phyloP scores from a whole-genome alignment of 2,329 filamentous ascomycete genomes.

The Phialophora expanda region DNA sequence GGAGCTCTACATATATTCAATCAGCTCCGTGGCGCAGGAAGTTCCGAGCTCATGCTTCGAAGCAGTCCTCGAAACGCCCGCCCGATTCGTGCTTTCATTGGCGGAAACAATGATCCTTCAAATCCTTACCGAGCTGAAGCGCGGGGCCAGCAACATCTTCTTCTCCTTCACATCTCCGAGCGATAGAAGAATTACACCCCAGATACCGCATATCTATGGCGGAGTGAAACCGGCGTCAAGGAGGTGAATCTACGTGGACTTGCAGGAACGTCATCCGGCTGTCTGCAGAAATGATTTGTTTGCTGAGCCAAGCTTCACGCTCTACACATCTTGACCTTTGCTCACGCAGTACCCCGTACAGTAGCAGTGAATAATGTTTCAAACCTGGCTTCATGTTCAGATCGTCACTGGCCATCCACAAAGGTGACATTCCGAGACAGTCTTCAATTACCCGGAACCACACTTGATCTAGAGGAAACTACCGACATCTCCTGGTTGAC shows the following conservation, averaged over 20 bases:
- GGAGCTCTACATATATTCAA: background rate
- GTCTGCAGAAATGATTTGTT: background rate
- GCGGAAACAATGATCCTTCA: background rate
- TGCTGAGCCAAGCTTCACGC: background rate
- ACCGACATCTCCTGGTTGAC: background rate
- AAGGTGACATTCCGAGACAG: background rate
- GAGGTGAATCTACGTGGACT: background rate
- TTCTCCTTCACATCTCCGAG: background rate
- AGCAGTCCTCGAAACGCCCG: background rate
- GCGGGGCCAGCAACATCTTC: background rate
- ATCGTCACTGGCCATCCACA: background rate
- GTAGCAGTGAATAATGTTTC: conserved; percentile 11
- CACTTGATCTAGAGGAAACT: background rate
- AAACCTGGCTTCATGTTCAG: background rate
- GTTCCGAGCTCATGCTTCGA: background rate
- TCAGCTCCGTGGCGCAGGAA: background rate
- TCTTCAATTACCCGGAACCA: background rate
- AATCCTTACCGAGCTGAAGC: background rate
- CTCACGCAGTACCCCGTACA: background rate
- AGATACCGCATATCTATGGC: background rate
- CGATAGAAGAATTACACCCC: background rate
- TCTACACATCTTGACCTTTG: background rate
- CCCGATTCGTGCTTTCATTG: background rate
- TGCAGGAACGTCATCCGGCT: background rate
- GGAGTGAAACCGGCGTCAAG: background rate